Evolutionary conservation across 192 early-diverging fungal genomes (phyloP), one percentile per base, ranked within the genome.

Genomic region (Backusella liffmaniae): DNA sequence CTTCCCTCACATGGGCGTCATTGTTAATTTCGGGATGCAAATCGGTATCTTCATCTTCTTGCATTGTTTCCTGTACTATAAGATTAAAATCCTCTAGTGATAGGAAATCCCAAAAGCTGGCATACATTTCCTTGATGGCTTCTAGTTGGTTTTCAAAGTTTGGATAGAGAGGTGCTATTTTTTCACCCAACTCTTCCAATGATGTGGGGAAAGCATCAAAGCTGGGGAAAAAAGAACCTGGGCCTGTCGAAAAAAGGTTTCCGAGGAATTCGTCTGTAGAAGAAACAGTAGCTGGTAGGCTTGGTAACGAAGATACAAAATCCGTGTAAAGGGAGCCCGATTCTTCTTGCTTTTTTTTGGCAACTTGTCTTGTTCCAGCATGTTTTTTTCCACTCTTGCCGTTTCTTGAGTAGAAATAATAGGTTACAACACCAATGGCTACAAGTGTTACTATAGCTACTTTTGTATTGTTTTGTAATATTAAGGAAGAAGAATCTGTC

Each of bases 1-100:
- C 85, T 44, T 70, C 67, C 10, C 81, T 86, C 12, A 75, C 73
- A 37, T 16, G 42, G 13, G 59, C 72, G 30, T 70, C 51, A 9
- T 36, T 32, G 42, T 70, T 16, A 35, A 79, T 70, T 32, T 74
- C 74, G 5, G 72, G 70, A 12, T 51, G 49, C 9, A 66, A 32
- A 4, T 23, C 44, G 0, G 37, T 21, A 23, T 67, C 21, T 35
- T 51, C n/a, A 12, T 53, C 42, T 6, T 35, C 56, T 67, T 67
- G 4, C 34, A 30, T 44, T 34, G 69, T 73, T 16, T 73, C 66
- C 34, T 73, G 56, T 6, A 73, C 70, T 18, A 70, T 77, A 16
- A 71, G 15, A 62, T 51, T 39, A 29, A 73, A 73, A 12, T 73
- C 69, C 6, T 80, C 74, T 18, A 67, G n/a, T 9, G 69, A 67